phyloP scores from a whole-genome alignment of 2,329 filamentous ascomycete genomes.

The Fusarium gaditjirri region DNA sequence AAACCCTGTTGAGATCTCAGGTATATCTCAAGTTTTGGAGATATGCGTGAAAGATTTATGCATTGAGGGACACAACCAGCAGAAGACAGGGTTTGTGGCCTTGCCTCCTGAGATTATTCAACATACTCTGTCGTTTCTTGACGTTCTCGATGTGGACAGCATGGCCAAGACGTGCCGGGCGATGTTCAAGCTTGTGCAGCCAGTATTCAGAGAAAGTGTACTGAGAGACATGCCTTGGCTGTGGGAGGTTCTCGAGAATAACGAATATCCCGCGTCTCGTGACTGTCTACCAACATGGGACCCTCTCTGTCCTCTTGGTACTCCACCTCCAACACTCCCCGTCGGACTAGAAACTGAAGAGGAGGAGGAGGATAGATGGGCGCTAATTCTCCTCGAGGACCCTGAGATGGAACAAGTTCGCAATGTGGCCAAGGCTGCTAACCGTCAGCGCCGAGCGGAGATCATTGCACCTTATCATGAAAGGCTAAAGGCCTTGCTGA shows the following conservation, averaged over 20 bases:
- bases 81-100: rapidly evolving
- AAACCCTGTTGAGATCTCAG: not conserved
- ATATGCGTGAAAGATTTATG: rapidly evolving
- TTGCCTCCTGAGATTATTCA: not conserved
- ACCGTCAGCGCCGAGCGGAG: not conserved
- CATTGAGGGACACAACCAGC: rapidly evolving
- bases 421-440: not conserved
- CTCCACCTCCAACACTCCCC: not conserved
- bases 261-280: not conserved
- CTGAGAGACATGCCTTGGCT: not conserved
- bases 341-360: not conserved
- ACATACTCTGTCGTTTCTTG: not conserved
- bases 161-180: not conserved
- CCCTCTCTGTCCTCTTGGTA: not conserved
- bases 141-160: rapidly evolving
- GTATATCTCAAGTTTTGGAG: rapidly evolving
- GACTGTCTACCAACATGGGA: not conserved
- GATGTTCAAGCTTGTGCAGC: not conserved
- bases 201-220: rapidly evolving
- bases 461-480: not conserved
- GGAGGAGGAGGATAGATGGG: not conserved
- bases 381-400: not conserved
- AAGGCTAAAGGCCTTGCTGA: rapidly evolving
- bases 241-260: not conserved
- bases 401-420: not conserved